These are phyloP conservation scores for Monilinia fructigena DNA, from an alignment of 2,329 filamentous ascomycete species.

Conservation along the genomic window DNA sequence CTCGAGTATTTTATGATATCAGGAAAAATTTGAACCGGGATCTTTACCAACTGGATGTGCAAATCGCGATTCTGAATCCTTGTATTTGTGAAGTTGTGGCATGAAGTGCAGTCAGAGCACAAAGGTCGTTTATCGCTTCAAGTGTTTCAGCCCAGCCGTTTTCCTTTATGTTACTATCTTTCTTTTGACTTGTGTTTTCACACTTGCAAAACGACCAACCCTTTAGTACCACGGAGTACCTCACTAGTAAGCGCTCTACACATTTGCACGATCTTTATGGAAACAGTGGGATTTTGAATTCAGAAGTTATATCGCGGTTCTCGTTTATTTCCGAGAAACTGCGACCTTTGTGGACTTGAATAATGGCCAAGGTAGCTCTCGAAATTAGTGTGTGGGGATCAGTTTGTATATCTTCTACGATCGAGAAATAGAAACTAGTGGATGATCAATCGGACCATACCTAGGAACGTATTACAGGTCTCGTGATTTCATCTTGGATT, in stretches of 20 bases:
- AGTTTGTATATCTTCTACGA: background rate
- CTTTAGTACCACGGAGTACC: background rate
- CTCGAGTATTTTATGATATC: slow-evolving; percentile 11
- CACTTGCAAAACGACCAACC: background rate
- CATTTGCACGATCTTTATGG: background rate
- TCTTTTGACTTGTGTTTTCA: background rate
- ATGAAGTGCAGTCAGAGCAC: background rate
- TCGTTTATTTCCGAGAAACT: background rate
- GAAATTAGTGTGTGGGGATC: no score
- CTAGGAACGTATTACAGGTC: background rate
- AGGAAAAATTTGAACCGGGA: slow-evolving; percentile 10
- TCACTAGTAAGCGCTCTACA: background rate
- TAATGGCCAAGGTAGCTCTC: background rate
- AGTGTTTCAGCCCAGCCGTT: background rate
- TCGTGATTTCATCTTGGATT: background rate
- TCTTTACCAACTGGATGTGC: background rate
- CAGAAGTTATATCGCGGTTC: background rate
- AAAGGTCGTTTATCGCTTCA: background rate
- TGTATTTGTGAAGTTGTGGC: background rate
- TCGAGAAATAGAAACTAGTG: background rate
- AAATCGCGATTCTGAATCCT: background rate
- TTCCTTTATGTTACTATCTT: background rate
- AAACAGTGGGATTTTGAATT: background rate
- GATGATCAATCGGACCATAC: background rate
- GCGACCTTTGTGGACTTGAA: background rate